Evolutionary conservation across 2,329 filamentous ascomycete species (phyloP).

Genomic region (Aspergillus texensis): DNA sequence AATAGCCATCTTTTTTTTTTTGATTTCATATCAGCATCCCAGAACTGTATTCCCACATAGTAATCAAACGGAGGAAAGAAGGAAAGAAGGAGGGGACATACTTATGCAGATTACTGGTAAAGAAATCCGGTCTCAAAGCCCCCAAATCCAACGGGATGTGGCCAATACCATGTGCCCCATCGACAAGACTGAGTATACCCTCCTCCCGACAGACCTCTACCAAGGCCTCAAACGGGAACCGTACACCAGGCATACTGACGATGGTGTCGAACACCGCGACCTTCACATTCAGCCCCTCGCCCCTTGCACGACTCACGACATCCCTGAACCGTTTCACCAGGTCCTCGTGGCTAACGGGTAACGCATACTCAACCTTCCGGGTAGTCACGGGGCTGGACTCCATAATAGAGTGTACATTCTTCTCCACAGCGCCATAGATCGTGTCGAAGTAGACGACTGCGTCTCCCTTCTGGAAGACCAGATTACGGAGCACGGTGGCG

Average conservation of each 20-base stretch:
- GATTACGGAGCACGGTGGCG: conserved; percentile 77
- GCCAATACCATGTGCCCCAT: conserved; percentile 84
- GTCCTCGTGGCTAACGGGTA: conserved; percentile 71
- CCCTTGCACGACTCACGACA: conserved; percentile 57
- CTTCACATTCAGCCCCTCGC: conserved; percentile 63
- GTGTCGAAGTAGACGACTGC: conserved; percentile 76
- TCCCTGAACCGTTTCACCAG: conserved; percentile 64
- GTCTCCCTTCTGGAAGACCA: conserved; percentile 70
- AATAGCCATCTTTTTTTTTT: conserved; percentile 68
- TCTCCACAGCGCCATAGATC: conserved; percentile 77
- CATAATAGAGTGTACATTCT: conserved; percentile 70
- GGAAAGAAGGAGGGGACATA: conserved; percentile 20
- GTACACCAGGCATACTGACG: conserved; percentile 74
- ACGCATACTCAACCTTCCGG: conserved; percentile 62
- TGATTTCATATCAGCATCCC: too few species aligned
- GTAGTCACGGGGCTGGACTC: conserved; percentile 62
- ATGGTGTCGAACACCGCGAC: conserved; percentile 80
- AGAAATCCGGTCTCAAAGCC: conserved; percentile 76
- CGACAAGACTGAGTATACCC: conserved; percentile 72
- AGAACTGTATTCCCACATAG: too few species aligned
- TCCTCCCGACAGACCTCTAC: conserved; percentile 65
- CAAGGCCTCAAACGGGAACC: conserved; percentile 76
- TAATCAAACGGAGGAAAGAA: not conserved
- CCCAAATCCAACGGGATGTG: conserved; percentile 72
- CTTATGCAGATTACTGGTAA: conserved; percentile 85